Conservation (phyloP, 2,329 filamentous ascomycete genomes). For the Pseudogymnoascus sp. region DNA sequence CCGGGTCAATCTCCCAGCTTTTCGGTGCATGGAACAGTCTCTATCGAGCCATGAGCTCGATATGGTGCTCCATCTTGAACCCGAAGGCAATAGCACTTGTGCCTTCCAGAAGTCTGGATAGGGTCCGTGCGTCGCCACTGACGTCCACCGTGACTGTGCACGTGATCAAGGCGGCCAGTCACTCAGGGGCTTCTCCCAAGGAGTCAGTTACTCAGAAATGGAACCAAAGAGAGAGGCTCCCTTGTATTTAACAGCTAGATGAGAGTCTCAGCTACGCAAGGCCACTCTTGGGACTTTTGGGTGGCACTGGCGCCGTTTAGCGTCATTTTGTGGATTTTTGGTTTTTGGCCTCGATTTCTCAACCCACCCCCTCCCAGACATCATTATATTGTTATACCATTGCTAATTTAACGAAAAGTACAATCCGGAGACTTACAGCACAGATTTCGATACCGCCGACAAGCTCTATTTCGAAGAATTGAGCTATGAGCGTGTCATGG, state of each 20-base stretch:
- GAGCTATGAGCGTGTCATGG: constrained; percentile 96
- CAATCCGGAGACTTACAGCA: constrained; percentile 73
- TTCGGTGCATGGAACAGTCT: neutral
- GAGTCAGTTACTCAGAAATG: neutral
- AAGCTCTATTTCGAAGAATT: constrained; percentile 95
- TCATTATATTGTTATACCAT: constrained; percentile 5
- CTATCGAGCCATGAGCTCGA: constrained; percentile 1
- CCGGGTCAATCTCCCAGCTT: constrained; percentile 8
- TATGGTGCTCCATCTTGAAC: neutral
- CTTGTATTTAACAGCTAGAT: neutral
- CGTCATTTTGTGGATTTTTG: neutral
- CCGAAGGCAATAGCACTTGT: neutral
- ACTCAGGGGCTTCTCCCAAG: neutral
- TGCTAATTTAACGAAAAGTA: constrained; percentile 24
- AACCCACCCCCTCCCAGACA: neutral
- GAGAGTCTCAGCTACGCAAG: neutral
- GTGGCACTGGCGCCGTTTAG: neutral
- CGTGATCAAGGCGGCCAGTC: neutral
- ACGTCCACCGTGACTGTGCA: neutral
- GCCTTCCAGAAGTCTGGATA: neutral
- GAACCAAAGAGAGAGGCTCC: neutral
- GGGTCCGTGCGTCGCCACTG: neutral
- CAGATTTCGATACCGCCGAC: constrained; percentile 84
- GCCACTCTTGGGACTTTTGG: neutral
- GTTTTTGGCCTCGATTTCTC: constrained; percentile 6